Conservation (phyloP, 2,329 filamentous ascomycete genomes). For the Cercospora sp. region DNA sequence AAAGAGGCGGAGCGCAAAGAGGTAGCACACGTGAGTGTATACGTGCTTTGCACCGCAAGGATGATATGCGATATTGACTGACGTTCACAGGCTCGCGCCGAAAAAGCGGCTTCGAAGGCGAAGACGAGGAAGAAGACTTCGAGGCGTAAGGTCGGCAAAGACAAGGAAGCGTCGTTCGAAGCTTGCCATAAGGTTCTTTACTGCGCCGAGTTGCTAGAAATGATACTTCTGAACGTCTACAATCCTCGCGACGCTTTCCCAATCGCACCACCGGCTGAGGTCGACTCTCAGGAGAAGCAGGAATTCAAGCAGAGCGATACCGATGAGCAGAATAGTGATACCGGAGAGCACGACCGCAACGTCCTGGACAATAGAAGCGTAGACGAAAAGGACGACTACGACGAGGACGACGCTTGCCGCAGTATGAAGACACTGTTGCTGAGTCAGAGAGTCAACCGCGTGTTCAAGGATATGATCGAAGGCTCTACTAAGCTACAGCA, state of each 20-base stretch:
- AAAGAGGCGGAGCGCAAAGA: too few species aligned
- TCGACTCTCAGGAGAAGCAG: background rate
- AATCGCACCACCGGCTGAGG: background rate
- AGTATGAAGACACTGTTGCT: background rate
- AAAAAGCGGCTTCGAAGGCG: background rate
- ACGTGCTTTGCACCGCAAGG: too few species aligned
- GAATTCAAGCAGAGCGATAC: background rate
- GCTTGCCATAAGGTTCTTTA: background rate
- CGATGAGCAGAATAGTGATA: background rate
- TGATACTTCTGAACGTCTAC: background rate
- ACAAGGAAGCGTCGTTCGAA: background rate
- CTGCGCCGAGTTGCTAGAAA: background rate
- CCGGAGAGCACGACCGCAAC: too few species aligned
- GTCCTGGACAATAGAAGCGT: too few species aligned
- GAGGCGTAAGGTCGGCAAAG: background rate
- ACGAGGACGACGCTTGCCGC: background rate
- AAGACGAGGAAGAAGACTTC: background rate
- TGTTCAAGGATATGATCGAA: too few species aligned
- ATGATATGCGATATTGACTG: too few species aligned
- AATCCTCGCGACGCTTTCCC: background rate
- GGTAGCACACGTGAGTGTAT: too few species aligned
- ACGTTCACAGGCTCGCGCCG: too few species aligned
- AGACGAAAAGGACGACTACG: background rate
- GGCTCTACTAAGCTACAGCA: too few species aligned
- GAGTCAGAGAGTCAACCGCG: too few species aligned